A percentile compares a stretch with the other conserved stretches of the same genome.
Conservation (phyloP, 2,329 filamentous ascomycete genomes). For the Ophiostoma quercus region DNA sequence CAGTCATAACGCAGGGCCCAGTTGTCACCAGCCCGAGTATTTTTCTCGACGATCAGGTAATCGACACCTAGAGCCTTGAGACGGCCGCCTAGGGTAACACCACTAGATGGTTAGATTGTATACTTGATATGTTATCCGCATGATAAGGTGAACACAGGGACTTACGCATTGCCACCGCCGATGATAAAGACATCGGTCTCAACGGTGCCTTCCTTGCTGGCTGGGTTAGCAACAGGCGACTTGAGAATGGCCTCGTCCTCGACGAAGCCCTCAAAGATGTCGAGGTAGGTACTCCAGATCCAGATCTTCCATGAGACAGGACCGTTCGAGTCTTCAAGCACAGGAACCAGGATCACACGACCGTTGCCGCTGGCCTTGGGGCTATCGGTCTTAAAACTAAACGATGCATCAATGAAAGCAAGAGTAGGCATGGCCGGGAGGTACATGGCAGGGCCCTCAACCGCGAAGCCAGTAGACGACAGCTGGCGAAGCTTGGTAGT, state of each 20-base stretch:
- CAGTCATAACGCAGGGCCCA: conserved; percentile 9
- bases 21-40: background rate
- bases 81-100: background rate
- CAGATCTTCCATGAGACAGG: background rate
- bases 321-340: background rate
- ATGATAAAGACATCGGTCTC: background rate
- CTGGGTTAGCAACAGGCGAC: background rate
- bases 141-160: background rate
- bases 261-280: background rate
- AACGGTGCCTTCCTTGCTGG: background rate
- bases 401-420: background rate
- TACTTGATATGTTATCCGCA: background rate
- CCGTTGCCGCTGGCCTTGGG: background rate
- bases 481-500: conserved; percentile 2
- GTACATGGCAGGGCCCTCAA: background rate
- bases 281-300: conserved; percentile 1
- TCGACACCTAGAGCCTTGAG: background rate
- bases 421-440: background rate
- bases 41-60: background rate
- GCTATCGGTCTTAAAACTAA: background rate
- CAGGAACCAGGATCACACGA: background rate
- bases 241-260: background rate
- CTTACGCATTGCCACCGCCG: conserved; percentile 4
- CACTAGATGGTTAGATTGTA: background rate
- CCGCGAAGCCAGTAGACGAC: background rate